Conservation (phyloP, 2,329 filamentous ascomycete species). For the Alternaria atra region DNA sequence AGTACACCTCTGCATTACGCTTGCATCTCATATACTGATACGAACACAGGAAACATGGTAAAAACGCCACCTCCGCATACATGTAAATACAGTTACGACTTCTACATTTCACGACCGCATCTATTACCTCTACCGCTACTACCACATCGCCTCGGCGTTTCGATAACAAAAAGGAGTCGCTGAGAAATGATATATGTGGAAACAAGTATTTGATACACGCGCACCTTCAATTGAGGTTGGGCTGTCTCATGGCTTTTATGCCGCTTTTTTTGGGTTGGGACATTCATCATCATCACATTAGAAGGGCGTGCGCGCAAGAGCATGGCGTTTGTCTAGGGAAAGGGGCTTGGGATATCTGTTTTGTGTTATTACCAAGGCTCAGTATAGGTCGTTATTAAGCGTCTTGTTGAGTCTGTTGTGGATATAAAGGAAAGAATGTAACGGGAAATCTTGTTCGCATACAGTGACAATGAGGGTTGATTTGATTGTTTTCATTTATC, state of each 20-base stretch:
- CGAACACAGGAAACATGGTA: constrained; percentile 14
- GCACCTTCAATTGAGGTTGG: not conserved
- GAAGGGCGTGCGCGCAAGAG: constrained; percentile 16
- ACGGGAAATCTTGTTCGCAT: not conserved
- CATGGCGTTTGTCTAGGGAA: constrained; percentile 11
- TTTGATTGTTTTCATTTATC: too few species aligned
- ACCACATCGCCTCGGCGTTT: constrained; percentile 21
- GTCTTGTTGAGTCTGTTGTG: not conserved
- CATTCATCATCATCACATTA: constrained; percentile 1
- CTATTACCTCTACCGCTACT: constrained; percentile 6
- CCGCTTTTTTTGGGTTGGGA: constrained; percentile 4
- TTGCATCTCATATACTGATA: not conserved
- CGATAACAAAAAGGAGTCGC: constrained; percentile 12
- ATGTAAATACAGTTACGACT: constrained; percentile 5
- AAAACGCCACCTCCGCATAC: not conserved
- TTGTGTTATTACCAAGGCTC: not conserved
- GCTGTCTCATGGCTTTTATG: not conserved
- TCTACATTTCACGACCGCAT: constrained; percentile 6
- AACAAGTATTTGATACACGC: constrained; percentile 4
- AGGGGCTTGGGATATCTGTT: not conserved
- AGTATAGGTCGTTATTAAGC: not conserved
- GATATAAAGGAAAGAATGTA: not conserved
- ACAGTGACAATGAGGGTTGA: too few species aligned
- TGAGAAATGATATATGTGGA: constrained; percentile 10
- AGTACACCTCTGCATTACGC: constrained; percentile 25